These are phyloP conservation scores for Pyrus hybrid DNA, from an alignment of 331 rosid genomes.

Conservation along the genomic window DNA sequence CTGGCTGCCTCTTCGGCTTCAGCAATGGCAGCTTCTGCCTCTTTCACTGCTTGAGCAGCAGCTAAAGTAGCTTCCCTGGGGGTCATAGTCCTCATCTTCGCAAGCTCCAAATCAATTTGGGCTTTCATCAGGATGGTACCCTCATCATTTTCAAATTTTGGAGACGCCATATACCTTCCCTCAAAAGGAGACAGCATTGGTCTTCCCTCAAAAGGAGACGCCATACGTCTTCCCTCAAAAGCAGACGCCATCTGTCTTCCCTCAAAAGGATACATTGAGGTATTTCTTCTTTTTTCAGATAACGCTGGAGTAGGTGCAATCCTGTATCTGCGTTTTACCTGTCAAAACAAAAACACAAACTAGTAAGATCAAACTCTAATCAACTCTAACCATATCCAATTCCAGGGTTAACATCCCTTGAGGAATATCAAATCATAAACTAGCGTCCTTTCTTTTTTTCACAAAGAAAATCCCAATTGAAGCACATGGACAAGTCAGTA, in stretches of 20 bases:
- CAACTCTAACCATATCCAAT: neutral
- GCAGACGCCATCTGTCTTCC: conserved; percentile 49
- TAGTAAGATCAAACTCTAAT: neutral
- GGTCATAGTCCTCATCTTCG: conserved; percentile 71
- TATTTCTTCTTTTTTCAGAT: conserved; percentile 36
- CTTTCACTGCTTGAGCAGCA: conserved; percentile 90
- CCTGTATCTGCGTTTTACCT: conserved; percentile 82
- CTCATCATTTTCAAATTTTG: conserved; percentile 48
- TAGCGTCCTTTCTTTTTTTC: neutral
- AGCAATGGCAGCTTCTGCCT: conserved; percentile 49
- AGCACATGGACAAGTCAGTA: neutral
- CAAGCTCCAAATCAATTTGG: conserved; percentile 70
- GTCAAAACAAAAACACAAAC: conserved; percentile 9
- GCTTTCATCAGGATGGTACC: conserved; percentile 28
- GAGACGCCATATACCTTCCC: conserved; percentile 18
- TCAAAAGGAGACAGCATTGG: neutral
- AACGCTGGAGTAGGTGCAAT: conserved; percentile 47
- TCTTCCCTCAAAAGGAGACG: conserved; percentile 35
- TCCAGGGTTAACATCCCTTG: neutral
- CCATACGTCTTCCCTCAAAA: conserved; percentile 41
- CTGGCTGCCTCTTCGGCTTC: conserved; percentile 53
- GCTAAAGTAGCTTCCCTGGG: conserved; percentile 67
- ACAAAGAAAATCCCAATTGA: neutral
- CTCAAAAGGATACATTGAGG: conserved; percentile 32
- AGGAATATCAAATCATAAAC: neutral